Percentiles rank a stretch among this genome's conserved stretches.
Conservation (phyloP, 164 flowering plant species). For the Houttuynia cordata region DNA sequence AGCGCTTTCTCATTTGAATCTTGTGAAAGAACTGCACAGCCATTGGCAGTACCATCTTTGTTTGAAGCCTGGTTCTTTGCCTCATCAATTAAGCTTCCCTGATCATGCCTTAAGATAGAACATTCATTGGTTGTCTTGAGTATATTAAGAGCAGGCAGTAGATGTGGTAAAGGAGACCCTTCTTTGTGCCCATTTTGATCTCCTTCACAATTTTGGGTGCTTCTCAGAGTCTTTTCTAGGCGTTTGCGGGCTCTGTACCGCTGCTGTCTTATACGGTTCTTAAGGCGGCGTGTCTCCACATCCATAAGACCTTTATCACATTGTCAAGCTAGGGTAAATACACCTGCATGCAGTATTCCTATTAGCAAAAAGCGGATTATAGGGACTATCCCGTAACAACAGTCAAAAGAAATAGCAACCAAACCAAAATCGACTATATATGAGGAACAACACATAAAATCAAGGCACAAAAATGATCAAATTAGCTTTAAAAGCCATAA, state of each 20-base stretch:
- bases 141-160: slow-evolving; percentile 2
- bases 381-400: not conserved
- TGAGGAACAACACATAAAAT: no score
- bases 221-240: slow-evolving; percentile 13
- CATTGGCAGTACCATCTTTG: slow-evolving; percentile 1
- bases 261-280: slow-evolving; percentile 24
- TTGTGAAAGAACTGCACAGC: not conserved
- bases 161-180: slow-evolving; percentile 3
- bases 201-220: not conserved
- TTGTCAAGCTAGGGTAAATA: not conserved
- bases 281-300: slow-evolving; percentile 14
- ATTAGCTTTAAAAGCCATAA: no score
- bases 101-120: not conserved
- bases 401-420: not conserved
- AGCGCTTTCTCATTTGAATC: not conserved
- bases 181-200: slow-evolving; percentile 1
- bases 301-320: slow-evolving; percentile 12
- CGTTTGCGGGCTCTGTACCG: slow-evolving; percentile 23
- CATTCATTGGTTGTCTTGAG: slow-evolving; percentile 1
- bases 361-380: no score
- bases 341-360: not conserved
- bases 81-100: not conserved
- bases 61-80: not conserved
- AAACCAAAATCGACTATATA: no score
- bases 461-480: no score